Base-by-base conservation (phyloP, 1,139 yeast genomes). In the Kodamaea suecica region DNA sequence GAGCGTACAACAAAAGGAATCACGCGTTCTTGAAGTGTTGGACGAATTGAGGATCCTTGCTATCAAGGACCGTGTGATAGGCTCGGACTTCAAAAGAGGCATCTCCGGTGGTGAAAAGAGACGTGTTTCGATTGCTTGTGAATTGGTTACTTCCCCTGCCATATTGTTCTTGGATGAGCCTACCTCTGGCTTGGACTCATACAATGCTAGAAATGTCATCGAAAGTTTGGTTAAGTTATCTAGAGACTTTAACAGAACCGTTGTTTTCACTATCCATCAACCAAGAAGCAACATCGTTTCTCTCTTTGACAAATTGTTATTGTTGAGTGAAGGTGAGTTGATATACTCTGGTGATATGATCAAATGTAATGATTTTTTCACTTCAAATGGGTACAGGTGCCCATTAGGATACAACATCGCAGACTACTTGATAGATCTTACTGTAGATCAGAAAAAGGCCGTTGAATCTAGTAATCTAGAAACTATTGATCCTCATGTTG, bases 271-370 rank as follows among this genome's bases (percentile, higher is more conserved):
- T 0, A 92, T 92, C 45, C 98, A 92, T 61, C 98, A 92, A 55
- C 98, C 98, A n/a, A 76, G 98, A 54, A 86, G 96, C 42, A 92
- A 92, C 50, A 90, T 92, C 54, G 97, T 92, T 19, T 80, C 96
- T 0, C 63, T 87, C 37, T 92, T 92, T 61, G 97, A 90, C 55
- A 82, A 83, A 46, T 70, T 92, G 36, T 59, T 92, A 2, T 64
- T 92, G 33, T 69, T 92, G 36, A 85, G 96, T 27, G 83, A 83
- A 44, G 98, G 98, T 41, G 80, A 80, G 47, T 65, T 87, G 55
- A 82, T 90, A 1, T 92, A 84, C 54, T 85, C 96, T 0, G 98
- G 98, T 11, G 85, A 81, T 14, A 78, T 81, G 76, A 66, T 73
- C 17, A 73, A 74, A 38, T 78, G 87, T 41, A 75, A 78, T 45